phyloP scores from a whole-genome alignment of 2,329 filamentous ascomycete species.

The Hirsutella rhossiliensis region DNA sequence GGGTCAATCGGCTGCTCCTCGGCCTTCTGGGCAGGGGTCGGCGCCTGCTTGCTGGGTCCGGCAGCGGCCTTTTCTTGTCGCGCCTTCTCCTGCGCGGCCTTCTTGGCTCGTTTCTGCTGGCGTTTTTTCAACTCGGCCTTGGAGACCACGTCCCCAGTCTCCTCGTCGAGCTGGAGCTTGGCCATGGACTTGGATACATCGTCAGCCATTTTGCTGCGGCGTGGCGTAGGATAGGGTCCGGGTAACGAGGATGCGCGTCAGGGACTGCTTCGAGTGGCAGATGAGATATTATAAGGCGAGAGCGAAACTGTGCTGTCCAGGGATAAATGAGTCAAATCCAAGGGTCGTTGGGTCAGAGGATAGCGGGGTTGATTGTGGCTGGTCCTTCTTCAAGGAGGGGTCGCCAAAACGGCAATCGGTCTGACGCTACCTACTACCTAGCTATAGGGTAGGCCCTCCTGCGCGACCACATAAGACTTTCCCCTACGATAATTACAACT shows the following conservation, averaged over 20 bases:
- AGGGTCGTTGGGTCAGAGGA: too few species aligned
- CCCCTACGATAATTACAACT: too few species aligned
- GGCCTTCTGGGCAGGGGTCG: constrained; percentile 9
- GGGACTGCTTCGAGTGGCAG: too few species aligned
- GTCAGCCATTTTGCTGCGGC: constrained; percentile 28
- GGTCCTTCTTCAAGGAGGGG: too few species aligned
- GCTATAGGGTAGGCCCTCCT: too few species aligned
- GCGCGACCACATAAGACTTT: too few species aligned
- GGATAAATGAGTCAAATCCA: too few species aligned
- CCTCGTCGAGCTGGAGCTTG: constrained; percentile 49
- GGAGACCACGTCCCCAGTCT: constrained; percentile 53
- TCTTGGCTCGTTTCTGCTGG: constrained; percentile 43
- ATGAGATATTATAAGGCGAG: too few species aligned
- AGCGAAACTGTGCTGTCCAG: too few species aligned
- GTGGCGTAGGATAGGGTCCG: neutral
- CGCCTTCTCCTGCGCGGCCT: constrained; percentile 51
- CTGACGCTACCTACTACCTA: too few species aligned
- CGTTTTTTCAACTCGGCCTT: constrained; percentile 51
- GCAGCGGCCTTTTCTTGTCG: constrained; percentile 75
- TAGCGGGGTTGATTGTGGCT: too few species aligned
- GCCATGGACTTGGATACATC: constrained; percentile 33
- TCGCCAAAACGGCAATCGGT: too few species aligned
- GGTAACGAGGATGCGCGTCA: neutral
- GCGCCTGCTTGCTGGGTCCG: constrained; percentile 24
- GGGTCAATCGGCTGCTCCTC: constrained; percentile 32